These are phyloP conservation scores for Stromatinia cepivora DNA, from an alignment of 2,329 filamentous ascomycete genomes.

Conservation along the genomic window DNA sequence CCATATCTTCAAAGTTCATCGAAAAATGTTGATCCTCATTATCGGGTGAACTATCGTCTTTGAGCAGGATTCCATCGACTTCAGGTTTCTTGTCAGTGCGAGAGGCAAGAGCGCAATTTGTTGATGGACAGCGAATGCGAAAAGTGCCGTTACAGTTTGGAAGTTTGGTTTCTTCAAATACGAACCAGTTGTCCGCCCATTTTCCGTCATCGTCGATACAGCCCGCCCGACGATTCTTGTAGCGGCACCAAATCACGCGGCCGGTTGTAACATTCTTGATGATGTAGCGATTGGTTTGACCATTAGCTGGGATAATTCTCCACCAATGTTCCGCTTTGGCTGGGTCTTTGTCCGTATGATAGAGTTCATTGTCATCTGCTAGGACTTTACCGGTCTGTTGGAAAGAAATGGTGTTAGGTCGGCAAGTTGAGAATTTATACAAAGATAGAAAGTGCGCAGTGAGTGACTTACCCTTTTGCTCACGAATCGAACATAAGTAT, in stretches of 20 bases:
- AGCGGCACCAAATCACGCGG: neutral
- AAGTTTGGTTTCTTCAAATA: slow-evolving; percentile 1
- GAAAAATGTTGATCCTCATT: slow-evolving; percentile 3
- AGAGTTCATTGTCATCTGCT: slow-evolving; percentile 2
- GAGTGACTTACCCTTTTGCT: slow-evolving; percentile 10
- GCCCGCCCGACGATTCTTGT: neutral
- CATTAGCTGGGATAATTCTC: slow-evolving; percentile 2
- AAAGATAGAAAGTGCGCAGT: neutral
- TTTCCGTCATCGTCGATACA: neutral
- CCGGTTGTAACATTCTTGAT: slow-evolving; percentile 9
- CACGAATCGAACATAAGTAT: neutral
- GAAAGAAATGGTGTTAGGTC: neutral
- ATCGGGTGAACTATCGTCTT: neutral
- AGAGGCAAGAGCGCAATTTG: slow-evolving; percentile 1
- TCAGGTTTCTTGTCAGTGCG: neutral
- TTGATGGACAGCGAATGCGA: slow-evolving; percentile 4
- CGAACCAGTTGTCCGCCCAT: neutral
- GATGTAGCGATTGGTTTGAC: neutral
- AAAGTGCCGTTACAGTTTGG: neutral
- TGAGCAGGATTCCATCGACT: neutral
- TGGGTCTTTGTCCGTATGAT: slow-evolving; percentile 2
- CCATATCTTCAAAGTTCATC: neutral
- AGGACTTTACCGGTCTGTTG: slow-evolving; percentile 7
- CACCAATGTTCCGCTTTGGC: slow-evolving; percentile 3
- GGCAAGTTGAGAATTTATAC: neutral